phyloP scores from a whole-genome alignment of 2,329 filamentous ascomycete genomes.

The Penicillium sp. region DNA sequence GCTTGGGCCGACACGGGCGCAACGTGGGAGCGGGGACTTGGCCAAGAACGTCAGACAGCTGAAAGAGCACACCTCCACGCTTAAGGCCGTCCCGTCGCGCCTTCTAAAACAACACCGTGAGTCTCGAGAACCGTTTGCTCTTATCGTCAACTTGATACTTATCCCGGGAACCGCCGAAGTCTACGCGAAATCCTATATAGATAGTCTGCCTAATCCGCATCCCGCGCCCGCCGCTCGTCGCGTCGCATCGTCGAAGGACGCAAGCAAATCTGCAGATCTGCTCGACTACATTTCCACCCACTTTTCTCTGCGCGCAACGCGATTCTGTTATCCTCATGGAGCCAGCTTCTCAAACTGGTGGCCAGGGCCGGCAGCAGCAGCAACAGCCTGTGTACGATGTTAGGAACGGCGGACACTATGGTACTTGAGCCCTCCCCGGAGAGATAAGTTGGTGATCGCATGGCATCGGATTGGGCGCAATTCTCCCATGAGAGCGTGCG shows the following conservation, averaged over 20 bases:
- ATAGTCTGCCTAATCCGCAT: neutral
- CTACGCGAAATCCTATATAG: neutral
- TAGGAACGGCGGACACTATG: constrained; percentile 74
- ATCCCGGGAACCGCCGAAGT: neutral
- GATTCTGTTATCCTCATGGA: constrained; percentile 51
- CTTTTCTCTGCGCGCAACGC: constrained; percentile 8
- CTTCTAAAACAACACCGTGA: constrained; percentile 3
- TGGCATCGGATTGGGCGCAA: neutral
- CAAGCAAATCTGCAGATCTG: neutral
- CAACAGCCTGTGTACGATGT: constrained; percentile 72
- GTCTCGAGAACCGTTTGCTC: neutral
- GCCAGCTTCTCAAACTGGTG: constrained; percentile 55
- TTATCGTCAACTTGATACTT: neutral
- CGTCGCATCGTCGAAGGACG: constrained; percentile 3
- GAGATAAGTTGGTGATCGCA: constrained; percentile 1
- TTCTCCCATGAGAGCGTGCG: neutral
- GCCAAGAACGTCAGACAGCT: constrained; percentile 28
- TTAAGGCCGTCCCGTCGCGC: constrained; percentile 23
- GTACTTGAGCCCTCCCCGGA: constrained; percentile 48
- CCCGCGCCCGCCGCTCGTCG: neutral
- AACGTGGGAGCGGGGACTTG: constrained; percentile 8
- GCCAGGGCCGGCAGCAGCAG: constrained; percentile 62
- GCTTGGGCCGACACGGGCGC: constrained; percentile 1
- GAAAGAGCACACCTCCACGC: constrained; percentile 19
- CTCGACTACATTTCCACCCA: neutral